A percentile compares a stretch with the other conserved stretches of the same genome.
phyloP scores from a whole-genome alignment of 345 rosid species.

The Trapa bicornis region DNA sequence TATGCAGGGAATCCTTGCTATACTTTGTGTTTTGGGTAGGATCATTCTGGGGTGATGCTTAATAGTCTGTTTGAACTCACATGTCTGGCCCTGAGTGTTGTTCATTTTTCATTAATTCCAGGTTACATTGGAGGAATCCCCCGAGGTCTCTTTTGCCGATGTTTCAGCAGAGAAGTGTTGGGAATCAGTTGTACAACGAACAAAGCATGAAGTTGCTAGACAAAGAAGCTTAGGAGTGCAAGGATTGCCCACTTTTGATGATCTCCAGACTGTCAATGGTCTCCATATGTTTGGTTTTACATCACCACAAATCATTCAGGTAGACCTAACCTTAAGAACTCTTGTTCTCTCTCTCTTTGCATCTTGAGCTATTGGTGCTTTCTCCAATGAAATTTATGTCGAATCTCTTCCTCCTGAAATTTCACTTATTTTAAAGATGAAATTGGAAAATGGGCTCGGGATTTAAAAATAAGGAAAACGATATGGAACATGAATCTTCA shows the following conservation, averaged over 20 bases:
- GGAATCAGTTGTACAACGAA: constrained; percentile 57
- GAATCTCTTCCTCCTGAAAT: not conserved
- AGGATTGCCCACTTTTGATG: constrained; percentile 26
- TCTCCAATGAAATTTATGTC: not conserved
- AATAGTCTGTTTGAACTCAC: not conserved
- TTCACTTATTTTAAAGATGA: not conserved
- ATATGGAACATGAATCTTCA: not conserved
- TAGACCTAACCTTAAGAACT: constrained; percentile 12
- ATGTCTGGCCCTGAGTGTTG: not conserved
- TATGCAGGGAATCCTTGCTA: constrained; percentile 1
- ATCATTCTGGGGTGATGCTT: no score
- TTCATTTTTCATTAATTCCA: constrained; percentile 21
- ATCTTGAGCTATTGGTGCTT: not conserved
- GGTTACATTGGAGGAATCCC: constrained; percentile 72
- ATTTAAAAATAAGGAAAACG: not conserved
- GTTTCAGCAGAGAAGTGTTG: constrained; percentile 76
- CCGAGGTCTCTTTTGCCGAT: constrained; percentile 40
- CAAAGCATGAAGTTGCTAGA: constrained; percentile 45
- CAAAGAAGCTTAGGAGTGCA: constrained; percentile 22
- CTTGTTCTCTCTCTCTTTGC: not conserved
- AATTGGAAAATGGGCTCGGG: not conserved
- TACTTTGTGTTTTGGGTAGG: not conserved
- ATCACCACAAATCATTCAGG: constrained; percentile 52
- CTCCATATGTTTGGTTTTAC: constrained; percentile 78
- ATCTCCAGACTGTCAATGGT: constrained; percentile 40